These are phyloP conservation scores for Candida yuanshanica DNA, from an alignment of 805 yeast genomes.

Conservation along the genomic window DNA sequence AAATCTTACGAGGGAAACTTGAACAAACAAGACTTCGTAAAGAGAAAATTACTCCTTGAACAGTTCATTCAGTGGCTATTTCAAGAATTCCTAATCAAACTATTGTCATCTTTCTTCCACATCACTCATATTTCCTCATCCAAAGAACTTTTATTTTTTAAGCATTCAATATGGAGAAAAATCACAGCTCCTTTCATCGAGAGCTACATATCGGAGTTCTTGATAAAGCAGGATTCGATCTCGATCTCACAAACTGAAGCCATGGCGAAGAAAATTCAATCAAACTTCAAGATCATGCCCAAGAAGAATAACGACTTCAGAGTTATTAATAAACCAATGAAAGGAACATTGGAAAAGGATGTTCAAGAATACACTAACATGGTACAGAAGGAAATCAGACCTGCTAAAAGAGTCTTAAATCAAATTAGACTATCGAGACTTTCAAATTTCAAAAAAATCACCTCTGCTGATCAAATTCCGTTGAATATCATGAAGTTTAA, in stretches of 20 bases:
- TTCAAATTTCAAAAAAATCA: conserved; percentile 28
- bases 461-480: conserved; percentile 43
- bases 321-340: conserved; percentile 50
- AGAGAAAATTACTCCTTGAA: conserved; percentile 32
- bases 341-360: conserved; percentile 30
- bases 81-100: conserved; percentile 34
- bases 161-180: conserved; percentile 52
- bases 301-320: conserved; percentile 52
- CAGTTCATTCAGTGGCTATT: conserved; percentile 58
- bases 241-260: conserved; percentile 15
- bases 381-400: conserved; percentile 34
- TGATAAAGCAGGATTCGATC: conserved; percentile 22
- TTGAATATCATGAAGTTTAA: conserved; percentile 34
- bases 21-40: conserved; percentile 37
- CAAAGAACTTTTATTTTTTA: conserved; percentile 40
- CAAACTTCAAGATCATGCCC: conserved; percentile 50
- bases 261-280: conserved; percentile 14
- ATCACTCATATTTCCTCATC: conserved; percentile 52
- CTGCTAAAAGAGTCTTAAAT: conserved; percentile 35
- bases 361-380: conserved; percentile 29
- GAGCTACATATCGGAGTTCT: conserved; percentile 34
- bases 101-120: conserved; percentile 55
- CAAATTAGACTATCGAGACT: conserved; percentile 26
- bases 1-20: conserved; percentile 18
- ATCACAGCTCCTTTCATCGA: conserved; percentile 37